Evolutionary conservation across 768 basidiomycete species (phyloP).

Genomic region (Suillus subaureus): DNA sequence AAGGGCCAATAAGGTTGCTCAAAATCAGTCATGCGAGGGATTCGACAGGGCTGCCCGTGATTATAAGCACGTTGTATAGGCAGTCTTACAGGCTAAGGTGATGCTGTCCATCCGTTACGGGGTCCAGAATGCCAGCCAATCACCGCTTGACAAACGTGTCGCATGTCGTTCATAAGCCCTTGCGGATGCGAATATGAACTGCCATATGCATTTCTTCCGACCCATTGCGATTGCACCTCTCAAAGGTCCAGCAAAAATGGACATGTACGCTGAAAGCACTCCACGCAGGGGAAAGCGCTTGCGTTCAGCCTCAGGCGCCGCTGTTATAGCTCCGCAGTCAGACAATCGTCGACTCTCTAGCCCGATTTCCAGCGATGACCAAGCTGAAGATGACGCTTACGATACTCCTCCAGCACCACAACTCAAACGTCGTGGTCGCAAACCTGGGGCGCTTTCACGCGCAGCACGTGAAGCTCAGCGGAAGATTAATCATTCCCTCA

Average conservation of each 20-base stretch:
- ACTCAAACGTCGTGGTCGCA: slow-evolving; percentile 68
- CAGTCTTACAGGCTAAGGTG: not conserved
- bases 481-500: slow-evolving; percentile 92
- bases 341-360: slow-evolving; percentile 6
- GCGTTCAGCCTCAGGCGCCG: slow-evolving; percentile 26
- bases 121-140: slow-evolving; percentile 5
- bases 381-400: slow-evolving; percentile 31
- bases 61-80: slow-evolving; percentile 18
- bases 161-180: slow-evolving; percentile 8
- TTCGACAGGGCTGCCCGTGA: not conserved
- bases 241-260: slow-evolving; percentile 18
- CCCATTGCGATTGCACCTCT: slow-evolving; percentile 26
- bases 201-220: slow-evolving; percentile 22
- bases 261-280: slow-evolving; percentile 40
- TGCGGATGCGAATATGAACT: not conserved
- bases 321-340: slow-evolving; percentile 10
- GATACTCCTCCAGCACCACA: slow-evolving; percentile 23
- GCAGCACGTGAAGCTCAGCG: slow-evolving; percentile 83
- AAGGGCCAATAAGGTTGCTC: slow-evolving; percentile 22
- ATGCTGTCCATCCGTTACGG: slow-evolving; percentile 5
- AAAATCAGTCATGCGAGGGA: slow-evolving; percentile 15
- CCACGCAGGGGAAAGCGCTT: slow-evolving; percentile 48
- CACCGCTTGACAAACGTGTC: slow-evolving; percentile 4
- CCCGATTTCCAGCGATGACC: slow-evolving; percentile 22
- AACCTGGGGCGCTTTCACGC: slow-evolving; percentile 72